Evolutionary conservation across 2,329 filamentous ascomycete genomes (phyloP), one percentile per base, ranked within the genome.

Genomic region (Phialophora verrucosa): DNA sequence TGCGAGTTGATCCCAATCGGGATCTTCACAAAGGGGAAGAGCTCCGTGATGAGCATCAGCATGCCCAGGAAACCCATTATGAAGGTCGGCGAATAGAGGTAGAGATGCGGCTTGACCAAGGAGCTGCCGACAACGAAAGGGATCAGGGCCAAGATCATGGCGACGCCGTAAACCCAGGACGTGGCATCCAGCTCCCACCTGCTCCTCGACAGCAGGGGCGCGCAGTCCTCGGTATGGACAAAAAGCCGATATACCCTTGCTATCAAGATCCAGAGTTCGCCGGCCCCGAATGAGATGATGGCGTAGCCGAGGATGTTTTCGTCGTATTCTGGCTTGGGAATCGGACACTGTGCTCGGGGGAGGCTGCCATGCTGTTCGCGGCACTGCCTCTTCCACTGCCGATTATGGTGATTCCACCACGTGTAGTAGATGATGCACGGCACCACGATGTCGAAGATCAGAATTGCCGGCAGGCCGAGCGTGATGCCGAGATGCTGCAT

Each of bases 301-400:
- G 66, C 66, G 51, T 56, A 78, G n/a, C 65, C 65, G 8, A 68
- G 44, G 32, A 68, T 65, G 63, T 65, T 50, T 20, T 68, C 53
- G 66, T 68, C 63, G 32, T 62, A 68, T 44, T 68, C 62, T 7
- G 58, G 53, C 35, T 65, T 62, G 6, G 35, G 38, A 2, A 68
- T 25, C 25, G 66, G 66, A 59, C 66, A 65, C 17, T 62, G 35
- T 42, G 27, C 14, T 4, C 44, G 58, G 4, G 27, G 17, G 17
- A 44, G 17, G 23, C 25, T 51, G 4, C 54, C 59, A 49, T 62
- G 65, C 4, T 62, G 51, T 17, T 65, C 54, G 27, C 50, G 61
- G 29, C 65, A 68, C 27, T 63, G 42, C 20, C 59, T 53, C 23
- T 65, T 38, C 63, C 65, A 65, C 11, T 42, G 17, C 25, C 53